Evolutionary conservation across 1,284 basidiomycete genomes (phyloP), one percentile per base, ranked within the genome.

Genomic region (Mycosarcoma maydis): DNA sequence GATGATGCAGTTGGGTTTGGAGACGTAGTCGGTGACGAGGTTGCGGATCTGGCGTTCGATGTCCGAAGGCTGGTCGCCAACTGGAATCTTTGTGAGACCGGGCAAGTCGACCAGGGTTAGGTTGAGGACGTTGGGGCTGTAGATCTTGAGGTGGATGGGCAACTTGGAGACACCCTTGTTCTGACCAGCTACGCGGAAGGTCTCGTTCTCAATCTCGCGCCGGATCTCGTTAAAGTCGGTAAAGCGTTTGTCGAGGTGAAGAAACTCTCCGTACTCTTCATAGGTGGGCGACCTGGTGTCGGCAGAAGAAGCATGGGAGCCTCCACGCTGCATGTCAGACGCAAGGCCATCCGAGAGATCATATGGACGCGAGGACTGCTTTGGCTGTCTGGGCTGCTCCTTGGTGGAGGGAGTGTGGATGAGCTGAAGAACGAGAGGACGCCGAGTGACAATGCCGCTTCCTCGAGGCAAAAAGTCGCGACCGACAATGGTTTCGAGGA

Each of bases 81-180:
- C 79, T 16, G 81, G 81, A 49, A 82, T 81, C 69, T 98, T 98
- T 43, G 95, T 98, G 73, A 98, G 84, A 41, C 95, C 95, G 6
- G 95, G 95, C 52, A 98, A 83, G 84, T 98, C 95, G 39, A 98
- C 95, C 67, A 98, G 84, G 2, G 95, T 98, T 77, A 98, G 84
- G 83, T 98, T 95, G 75, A 98, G 85, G 16, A 98, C 95, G 78
- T 94, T 89, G 22, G 94, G 92, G 71, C 93, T 94, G 83, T 92
- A 95, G 85, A 98, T 95, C 81, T 93, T 88, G 69, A 98, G 85
- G 68, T 92, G 90, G 80, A 97, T 98, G 6, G 95, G 94, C 52
- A 97, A 83, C 83, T 94, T 94, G 84, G 92, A 94, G 62, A 98
- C 90, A 49, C 96, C 95, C 85, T 98, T 99, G 84, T 98, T 98